Evolutionary conservation across 148 eudicot genomes (phyloP), one percentile per base, ranked within the genome.

Genomic region (Rheum nobile): DNA sequence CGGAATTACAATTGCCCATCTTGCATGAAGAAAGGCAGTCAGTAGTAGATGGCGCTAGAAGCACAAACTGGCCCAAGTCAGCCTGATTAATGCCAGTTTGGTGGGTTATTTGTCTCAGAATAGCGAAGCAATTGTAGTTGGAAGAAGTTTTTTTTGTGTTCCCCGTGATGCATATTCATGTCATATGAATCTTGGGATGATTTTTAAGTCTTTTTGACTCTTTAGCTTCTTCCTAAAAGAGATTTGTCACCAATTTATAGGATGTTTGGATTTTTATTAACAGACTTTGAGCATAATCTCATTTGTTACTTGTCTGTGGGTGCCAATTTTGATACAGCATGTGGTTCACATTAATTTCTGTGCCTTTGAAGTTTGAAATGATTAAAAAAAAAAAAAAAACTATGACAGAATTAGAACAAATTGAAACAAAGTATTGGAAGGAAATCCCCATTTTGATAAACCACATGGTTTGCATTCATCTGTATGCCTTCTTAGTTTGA

Each of bases 1-100:
- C 86, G 86, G 79, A 93, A 89, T 61, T 91, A 91, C 88, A 91
- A 91, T 77, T 91, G 97, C 85, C 94, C 97, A 19, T 91, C 97
- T 35, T 91, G 97, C 92, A 79, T 79, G 82, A 71, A 84, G 79
- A 91, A 91, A 84, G 87, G 84, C 73, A 74, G 94, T 80, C 86
- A 83, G 89, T 84, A 85, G 85, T 67, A 55, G 74, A 26, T 5
- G 57, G 57, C 22, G 54, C 54, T 17, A 59, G 31, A 14, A 63
- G 22, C 38, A 26, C 34, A 12, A 59, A 59, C 35, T 12, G 34
- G 34, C 8, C 8, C 1, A 28, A 28, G 28, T 54, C 61, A 6
- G 10, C 61, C 13, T 22, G n/a, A 59, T 24, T 24, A 28, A 2
- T 59, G 34, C 34, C 67, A 7, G 14, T 55, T 55, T 24, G 65